Evolutionary conservation across 2,329 filamentous ascomycete genomes (phyloP).

Genomic region (Cordyceps militaris): DNA sequence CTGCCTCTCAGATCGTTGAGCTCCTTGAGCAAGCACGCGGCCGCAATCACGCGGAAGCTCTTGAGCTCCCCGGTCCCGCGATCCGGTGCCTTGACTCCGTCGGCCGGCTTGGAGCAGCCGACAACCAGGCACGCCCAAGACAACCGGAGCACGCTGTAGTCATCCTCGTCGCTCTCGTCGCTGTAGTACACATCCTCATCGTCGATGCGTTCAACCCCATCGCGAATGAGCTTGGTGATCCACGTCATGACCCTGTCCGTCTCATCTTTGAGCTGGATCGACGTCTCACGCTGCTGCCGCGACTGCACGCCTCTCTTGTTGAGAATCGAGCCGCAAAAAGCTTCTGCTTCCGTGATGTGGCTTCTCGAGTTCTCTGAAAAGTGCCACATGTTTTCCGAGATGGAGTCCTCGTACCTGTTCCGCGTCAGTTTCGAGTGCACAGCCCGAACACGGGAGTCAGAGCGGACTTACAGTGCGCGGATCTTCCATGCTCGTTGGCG

Average conservation of each 20-base stretch:
- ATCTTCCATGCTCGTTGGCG: constrained; percentile 36
- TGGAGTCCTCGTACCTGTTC: constrained; percentile 40
- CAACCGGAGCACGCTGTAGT: constrained; percentile 22
- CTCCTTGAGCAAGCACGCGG: constrained; percentile 24
- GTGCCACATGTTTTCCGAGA: constrained; percentile 34
- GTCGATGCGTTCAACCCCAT: background rate
- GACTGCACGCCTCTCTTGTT: constrained; percentile 44
- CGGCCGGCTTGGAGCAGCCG: constrained; percentile 15
- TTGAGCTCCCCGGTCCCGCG: constrained; percentile 20
- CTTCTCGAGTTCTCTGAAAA: constrained; percentile 39
- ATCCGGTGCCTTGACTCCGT: constrained; percentile 1
- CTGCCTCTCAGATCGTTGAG: constrained; percentile 29
- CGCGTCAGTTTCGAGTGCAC: constrained; percentile 25
- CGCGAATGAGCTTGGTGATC: constrained; percentile 29
- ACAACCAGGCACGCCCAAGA: constrained; percentile 30
- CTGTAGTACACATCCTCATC: background rate
- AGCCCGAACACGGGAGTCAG: constrained; percentile 29
- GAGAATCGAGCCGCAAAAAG: constrained; percentile 47
- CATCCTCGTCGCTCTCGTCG: background rate
- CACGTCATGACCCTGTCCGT: constrained; percentile 40
- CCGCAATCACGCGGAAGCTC: constrained; percentile 31
- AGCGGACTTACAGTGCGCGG: constrained; percentile 35
- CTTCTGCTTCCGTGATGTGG: constrained; percentile 43
- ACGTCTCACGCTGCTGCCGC: constrained; percentile 43
- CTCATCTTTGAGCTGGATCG: constrained; percentile 43